Conservation (phyloP, 495 filamentous ascomycete genomes). For the Hyaloscypha variabilis region DNA sequence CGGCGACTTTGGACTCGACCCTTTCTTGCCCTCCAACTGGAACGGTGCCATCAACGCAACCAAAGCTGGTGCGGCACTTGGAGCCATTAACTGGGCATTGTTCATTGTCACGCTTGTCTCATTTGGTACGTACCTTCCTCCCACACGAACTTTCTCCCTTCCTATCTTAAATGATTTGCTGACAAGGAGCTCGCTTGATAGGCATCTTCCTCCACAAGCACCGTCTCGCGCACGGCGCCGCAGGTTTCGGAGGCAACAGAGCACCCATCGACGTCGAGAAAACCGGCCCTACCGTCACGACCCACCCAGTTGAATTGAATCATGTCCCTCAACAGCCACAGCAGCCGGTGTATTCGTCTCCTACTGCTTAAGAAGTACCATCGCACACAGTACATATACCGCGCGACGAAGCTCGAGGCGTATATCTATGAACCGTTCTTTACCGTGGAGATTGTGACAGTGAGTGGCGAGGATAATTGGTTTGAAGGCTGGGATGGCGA, state of each 20-base stretch:
- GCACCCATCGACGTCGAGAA: conserved; percentile 1
- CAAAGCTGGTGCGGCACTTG: conserved; percentile 17
- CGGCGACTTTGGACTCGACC: not conserved
- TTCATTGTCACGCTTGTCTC: conserved; percentile 14
- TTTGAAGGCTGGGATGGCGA: no score
- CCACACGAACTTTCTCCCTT: not conserved
- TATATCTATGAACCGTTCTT: not conserved
- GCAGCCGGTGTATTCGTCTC: not conserved
- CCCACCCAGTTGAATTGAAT: conserved; percentile 3
- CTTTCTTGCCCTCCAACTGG: not conserved
- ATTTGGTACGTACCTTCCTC: conserved; percentile 8
- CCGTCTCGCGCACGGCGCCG: not conserved
- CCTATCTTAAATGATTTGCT: not conserved
- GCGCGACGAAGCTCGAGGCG: not conserved
- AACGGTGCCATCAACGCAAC: conserved; percentile 4
- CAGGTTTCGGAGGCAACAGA: not conserved
- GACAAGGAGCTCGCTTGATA: not conserved
- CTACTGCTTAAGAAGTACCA: not conserved
- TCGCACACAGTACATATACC: not conserved
- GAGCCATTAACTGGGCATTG: conserved; percentile 14
- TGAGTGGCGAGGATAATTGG: not conserved
- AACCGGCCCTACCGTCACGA: not conserved
- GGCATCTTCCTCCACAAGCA: conserved; percentile 7
- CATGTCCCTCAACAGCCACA: not conserved
- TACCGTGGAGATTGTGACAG: not conserved